phyloP scores from a whole-genome alignment of 2,329 filamentous ascomycete species.

The Grosmannia penicillata region DNA sequence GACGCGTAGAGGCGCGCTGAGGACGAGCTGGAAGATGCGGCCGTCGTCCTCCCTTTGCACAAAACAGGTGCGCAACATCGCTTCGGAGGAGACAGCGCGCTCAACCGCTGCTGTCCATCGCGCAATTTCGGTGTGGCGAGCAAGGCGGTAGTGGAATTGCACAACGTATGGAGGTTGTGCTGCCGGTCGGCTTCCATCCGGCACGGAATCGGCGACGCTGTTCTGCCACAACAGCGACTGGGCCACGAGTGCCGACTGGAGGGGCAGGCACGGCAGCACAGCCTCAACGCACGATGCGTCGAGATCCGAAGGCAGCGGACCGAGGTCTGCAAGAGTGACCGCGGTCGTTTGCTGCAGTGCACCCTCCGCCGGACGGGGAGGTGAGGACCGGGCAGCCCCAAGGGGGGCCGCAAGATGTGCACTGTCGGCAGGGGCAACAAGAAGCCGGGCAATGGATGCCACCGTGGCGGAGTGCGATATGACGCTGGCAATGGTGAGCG shows the following conservation, averaged over 20 bases:
- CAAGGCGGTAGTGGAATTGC: conserved; percentile 10
- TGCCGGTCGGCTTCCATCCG: too few relatives aligned
- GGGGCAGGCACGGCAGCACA: conserved; percentile 9
- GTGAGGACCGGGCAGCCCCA: too few relatives aligned
- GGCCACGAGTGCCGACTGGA: conserved; percentile 9
- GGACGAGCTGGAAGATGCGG: conserved; percentile 11
- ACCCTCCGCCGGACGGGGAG: too few relatives aligned
- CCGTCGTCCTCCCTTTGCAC: conserved; percentile 10
- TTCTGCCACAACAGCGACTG: conserved; percentile 8
- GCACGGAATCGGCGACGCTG: too few relatives aligned
- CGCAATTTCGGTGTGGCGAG: conserved; percentile 5
- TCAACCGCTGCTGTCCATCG: conserved; percentile 9
- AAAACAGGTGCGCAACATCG: conserved; percentile 11
- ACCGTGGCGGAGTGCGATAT: conserved; percentile 1
- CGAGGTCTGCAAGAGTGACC: conserved; percentile 5
- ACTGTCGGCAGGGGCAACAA: background rate
- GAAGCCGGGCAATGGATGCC: background rate
- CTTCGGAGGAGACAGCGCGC: conserved; percentile 8
- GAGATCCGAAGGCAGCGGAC: conserved; percentile 1
- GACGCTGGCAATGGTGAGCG: conserved; percentile 5
- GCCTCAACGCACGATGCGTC: conserved; percentile 1
- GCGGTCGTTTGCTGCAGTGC: too few relatives aligned
- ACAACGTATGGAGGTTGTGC: conserved; percentile 12
- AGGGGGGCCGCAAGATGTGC: background rate
- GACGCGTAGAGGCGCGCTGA: conserved; percentile 2